A percentile compares a stretch with the other conserved stretches of the same genome.
phyloP scores from a whole-genome alignment of 1,284 basidiomycete genomes.

The Prillingera fragicola region DNA sequence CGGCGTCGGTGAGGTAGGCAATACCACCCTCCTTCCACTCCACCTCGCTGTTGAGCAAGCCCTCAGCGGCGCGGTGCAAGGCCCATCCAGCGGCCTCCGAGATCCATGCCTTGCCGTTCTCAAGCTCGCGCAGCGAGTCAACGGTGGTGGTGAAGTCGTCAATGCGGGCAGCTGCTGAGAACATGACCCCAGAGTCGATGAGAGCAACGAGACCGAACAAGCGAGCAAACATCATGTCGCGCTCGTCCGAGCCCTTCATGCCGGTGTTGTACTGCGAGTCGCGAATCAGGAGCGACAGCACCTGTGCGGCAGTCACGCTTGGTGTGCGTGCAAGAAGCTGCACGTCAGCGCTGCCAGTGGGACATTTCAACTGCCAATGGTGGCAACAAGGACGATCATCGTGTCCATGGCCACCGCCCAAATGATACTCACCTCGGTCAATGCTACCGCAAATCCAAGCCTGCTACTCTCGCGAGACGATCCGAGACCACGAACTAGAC shows the following conservation, averaged over 20 bases:
- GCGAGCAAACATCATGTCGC: constrained; percentile 85
- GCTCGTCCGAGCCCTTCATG: constrained; percentile 82
- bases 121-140: constrained; percentile 62
- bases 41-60: constrained; percentile 56
- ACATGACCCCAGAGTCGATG: constrained; percentile 72
- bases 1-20: constrained; percentile 52
- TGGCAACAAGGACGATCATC: neutral
- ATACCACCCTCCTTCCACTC: constrained; percentile 69
- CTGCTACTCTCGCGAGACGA: constrained; percentile 89
- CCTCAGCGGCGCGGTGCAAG: constrained; percentile 60
- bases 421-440: constrained; percentile 88
- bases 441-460: constrained; percentile 88
- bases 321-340: constrained; percentile 75
- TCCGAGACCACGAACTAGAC: constrained; percentile 78
- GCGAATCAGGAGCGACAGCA: constrained; percentile 66
- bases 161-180: constrained; percentile 57
- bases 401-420: no score
- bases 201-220: constrained; percentile 82
- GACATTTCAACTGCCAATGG: neutral
- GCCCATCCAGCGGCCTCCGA: constrained; percentile 88
- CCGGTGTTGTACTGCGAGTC: constrained; percentile 63
- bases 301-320: constrained; percentile 69
- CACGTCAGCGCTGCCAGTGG: constrained; percentile 1
- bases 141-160: constrained; percentile 63
- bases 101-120: constrained; percentile 83